Conservation (phyloP, 2,329 filamentous ascomycete species). For the Epicoccum sorghinum region DNA sequence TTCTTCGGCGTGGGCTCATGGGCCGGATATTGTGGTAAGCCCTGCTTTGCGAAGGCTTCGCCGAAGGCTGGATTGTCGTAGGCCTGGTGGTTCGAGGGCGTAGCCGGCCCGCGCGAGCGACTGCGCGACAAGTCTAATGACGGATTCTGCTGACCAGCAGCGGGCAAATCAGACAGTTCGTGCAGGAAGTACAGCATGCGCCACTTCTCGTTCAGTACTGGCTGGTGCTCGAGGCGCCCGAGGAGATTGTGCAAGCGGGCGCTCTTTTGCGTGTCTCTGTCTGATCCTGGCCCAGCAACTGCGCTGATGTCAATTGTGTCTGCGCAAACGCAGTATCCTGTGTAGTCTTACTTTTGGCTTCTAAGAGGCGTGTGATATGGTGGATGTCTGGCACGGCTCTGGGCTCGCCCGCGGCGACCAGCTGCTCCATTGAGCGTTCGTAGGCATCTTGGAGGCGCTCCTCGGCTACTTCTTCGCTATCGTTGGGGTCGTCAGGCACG, state of each 20-base stretch:
- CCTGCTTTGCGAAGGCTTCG: constrained; percentile 56
- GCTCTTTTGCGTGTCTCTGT: constrained; percentile 70
- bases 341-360: constrained; percentile 65
- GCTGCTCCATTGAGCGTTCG: constrained; percentile 56
- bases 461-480: constrained; percentile 71
- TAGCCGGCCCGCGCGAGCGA: constrained; percentile 30
- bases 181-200: constrained; percentile 91
- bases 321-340: not conserved
- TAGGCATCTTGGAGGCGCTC: constrained; percentile 70
- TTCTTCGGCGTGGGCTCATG: constrained; percentile 41
- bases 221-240: constrained; percentile 84
- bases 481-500: constrained; percentile 68
- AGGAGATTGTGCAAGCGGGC: constrained; percentile 91
- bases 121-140: constrained; percentile 20
- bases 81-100: constrained; percentile 35
- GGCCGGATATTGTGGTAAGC: constrained; percentile 49
- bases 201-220: constrained; percentile 95
- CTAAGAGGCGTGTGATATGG: constrained; percentile 91
- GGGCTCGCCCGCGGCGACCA: constrained; percentile 55
- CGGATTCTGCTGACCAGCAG: constrained; percentile 13
- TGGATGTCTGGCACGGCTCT: constrained; percentile 75
- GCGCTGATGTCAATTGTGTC: constrained; percentile 16
- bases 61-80: constrained; percentile 41
- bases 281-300: constrained; percentile 77
- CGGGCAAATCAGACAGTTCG: constrained; percentile 70